Evolutionary conservation across 495 filamentous ascomycete genomes (phyloP).

Genomic region (Entonaema liquescens): DNA sequence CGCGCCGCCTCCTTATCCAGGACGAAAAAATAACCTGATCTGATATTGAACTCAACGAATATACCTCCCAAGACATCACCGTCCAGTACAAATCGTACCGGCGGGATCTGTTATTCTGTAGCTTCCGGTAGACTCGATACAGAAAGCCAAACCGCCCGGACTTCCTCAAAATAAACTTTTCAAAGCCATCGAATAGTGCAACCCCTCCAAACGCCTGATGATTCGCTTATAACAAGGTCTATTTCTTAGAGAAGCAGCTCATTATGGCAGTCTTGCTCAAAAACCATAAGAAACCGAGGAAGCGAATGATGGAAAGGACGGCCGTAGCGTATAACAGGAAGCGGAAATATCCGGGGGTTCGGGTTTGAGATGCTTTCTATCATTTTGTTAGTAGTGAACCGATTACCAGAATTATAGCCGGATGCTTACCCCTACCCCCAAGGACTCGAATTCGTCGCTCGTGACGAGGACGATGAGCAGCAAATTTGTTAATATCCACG

Average conservation of each 20-base stretch:
- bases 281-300: slow-evolving; percentile 93
- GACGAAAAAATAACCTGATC: too few relatives aligned
- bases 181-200: background rate
- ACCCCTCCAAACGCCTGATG: background rate
- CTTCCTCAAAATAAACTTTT: background rate
- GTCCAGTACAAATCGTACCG: too few relatives aligned
- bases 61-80: too few relatives aligned
- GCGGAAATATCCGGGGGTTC: slow-evolving; percentile 91
- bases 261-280: slow-evolving; percentile 48
- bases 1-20: too few relatives aligned
- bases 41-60: too few relatives aligned
- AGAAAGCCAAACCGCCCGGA: background rate
- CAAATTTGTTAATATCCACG: slow-evolving; percentile 94
- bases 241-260: background rate
- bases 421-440: slow-evolving; percentile 81
- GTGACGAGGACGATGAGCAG: slow-evolving; percentile 86
- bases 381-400: background rate
- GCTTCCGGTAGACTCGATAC: background rate
- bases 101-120: too few relatives aligned
- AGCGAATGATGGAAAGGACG: slow-evolving; percentile 80
- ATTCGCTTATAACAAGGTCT: background rate
- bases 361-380: slow-evolving; percentile 49
- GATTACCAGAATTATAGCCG: slow-evolving; percentile 33
- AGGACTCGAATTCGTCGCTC: slow-evolving; percentile 79
- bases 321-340: slow-evolving; percentile 91